Percentiles rank a stretch among this genome's conserved stretches.
Evolutionary conservation across 441 rosid genomes (phyloP).

Genomic region (Pelargonium fulgidum): DNA sequence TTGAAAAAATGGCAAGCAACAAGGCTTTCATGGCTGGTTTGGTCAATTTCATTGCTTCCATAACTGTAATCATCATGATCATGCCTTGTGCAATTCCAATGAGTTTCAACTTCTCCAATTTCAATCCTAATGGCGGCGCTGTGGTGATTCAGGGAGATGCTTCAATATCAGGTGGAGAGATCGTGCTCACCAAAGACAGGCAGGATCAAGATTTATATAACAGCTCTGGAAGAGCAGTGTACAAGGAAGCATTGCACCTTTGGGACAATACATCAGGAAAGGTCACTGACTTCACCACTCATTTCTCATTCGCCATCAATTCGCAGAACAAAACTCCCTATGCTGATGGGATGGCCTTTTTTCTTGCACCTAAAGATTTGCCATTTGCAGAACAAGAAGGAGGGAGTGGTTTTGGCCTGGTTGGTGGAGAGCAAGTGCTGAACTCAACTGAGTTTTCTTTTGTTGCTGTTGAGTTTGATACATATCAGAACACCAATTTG

Average conservation of each 20-base stretch:
- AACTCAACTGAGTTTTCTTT: slow-evolving; percentile 11
- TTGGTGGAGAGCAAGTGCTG: neutral
- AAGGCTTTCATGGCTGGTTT: too few relatives aligned
- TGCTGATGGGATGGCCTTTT: slow-evolving; percentile 33
- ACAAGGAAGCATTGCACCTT: slow-evolving; percentile 16
- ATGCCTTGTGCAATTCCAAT: too few relatives aligned
- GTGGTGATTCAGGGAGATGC: too few relatives aligned
- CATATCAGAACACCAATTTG: slow-evolving; percentile 33
- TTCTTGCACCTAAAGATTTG: slow-evolving; percentile 22
- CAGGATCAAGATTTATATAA: neutral
- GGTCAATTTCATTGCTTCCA: too few relatives aligned
- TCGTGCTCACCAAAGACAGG: too few relatives aligned
- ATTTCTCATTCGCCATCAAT: slow-evolving; percentile 26
- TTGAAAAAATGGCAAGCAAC: too few relatives aligned
- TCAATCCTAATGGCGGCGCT: too few relatives aligned
- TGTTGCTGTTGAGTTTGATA: slow-evolving; percentile 42
- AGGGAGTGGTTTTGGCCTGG: slow-evolving; percentile 28
- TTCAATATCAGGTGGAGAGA: too few relatives aligned
- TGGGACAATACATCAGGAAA: slow-evolving; percentile 25
- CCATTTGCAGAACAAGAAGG: neutral
- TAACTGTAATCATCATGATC: too few relatives aligned
- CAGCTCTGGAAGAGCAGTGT: neutral
- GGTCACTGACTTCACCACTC: slow-evolving; percentile 26
- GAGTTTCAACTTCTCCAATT: too few relatives aligned
- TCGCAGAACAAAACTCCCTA: neutral